Percentiles rank a stretch among this genome's conserved stretches.
Evolutionary conservation across 805 yeast genomes (phyloP).

Genomic region (Wickerhamomyces hampshirensis): DNA sequence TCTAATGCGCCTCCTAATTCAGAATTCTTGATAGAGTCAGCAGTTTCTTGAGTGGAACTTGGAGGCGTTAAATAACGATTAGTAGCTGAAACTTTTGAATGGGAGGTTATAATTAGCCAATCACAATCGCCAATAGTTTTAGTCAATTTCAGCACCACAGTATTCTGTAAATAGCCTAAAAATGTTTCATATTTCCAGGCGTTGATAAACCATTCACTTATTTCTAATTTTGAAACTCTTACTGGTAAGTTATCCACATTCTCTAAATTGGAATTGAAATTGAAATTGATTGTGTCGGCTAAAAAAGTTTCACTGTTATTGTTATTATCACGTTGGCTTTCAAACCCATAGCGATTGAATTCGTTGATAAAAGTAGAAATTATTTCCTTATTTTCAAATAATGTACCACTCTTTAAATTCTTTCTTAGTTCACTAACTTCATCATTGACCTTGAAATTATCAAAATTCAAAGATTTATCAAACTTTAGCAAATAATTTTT

Average conservation of each 20-base stretch:
- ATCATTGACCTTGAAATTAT: slow-evolving; percentile 23
- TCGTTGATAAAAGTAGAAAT: slow-evolving; percentile 24
- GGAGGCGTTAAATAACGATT: slow-evolving; percentile 27
- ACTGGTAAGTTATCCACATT: slow-evolving; percentile 24
- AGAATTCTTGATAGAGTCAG: slow-evolving; percentile 13
- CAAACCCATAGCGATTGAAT: slow-evolving; percentile 24
- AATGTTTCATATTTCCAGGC: slow-evolving; percentile 37
- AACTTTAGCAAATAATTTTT: slow-evolving; percentile 29
- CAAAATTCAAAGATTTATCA: slow-evolving; percentile 27
- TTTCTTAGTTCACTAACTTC: slow-evolving; percentile 21
- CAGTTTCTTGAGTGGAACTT: slow-evolving; percentile 14
- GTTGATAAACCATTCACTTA: slow-evolving; percentile 35
- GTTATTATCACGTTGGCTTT: slow-evolving; percentile 14
- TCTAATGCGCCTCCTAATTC: slow-evolving; percentile 14
- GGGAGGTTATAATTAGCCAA: slow-evolving; percentile 33
- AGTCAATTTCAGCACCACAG: slow-evolving; percentile 31
- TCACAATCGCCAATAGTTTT: slow-evolving; percentile 35
- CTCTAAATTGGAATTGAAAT: slow-evolving; percentile 24
- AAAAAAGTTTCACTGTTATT: slow-evolving; percentile 21
- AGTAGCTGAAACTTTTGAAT: slow-evolving; percentile 25
- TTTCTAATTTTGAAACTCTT: slow-evolving; percentile 31
- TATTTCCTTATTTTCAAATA: slow-evolving; percentile 22
- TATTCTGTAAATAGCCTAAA: slow-evolving; percentile 29
- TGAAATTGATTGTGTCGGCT: slow-evolving; percentile 26
- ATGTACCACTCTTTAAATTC: slow-evolving; percentile 19